Conservation (phyloP, 108 stramenopile species). For the Bacterosira constricta region DNA sequence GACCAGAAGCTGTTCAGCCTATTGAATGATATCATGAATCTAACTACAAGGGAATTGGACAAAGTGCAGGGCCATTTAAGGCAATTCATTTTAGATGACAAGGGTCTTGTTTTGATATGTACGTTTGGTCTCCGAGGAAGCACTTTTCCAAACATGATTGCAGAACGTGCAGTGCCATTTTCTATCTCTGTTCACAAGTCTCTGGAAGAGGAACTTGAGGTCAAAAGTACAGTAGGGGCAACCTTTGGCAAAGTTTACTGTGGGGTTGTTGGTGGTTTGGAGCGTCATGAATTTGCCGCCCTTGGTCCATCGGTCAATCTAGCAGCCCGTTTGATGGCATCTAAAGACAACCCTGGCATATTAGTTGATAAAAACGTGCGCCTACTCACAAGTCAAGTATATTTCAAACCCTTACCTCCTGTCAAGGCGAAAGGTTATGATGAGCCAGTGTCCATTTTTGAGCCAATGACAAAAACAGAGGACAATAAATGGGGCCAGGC, state of each 20-base stretch:
- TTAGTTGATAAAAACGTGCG: constrained; percentile 71
- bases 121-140: constrained; percentile 80
- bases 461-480: constrained; percentile 45
- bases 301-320: constrained; percentile 80
- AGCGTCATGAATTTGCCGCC: constrained; percentile 73
- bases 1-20: constrained; percentile 48
- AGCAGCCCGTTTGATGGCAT: constrained; percentile 69
- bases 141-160: constrained; percentile 76
- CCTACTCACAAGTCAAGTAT: constrained; percentile 49
- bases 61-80: constrained; percentile 67
- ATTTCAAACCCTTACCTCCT: constrained; percentile 63
- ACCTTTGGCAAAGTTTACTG: constrained; percentile 79
- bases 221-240: constrained; percentile 59
- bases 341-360: constrained; percentile 60
- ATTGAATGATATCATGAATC: constrained; percentile 73
- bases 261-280: constrained; percentile 72
- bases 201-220: constrained; percentile 55
- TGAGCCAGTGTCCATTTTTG: constrained; percentile 74
- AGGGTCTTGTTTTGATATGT: constrained; percentile 73
- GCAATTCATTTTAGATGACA: constrained; percentile 84
- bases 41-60: constrained; percentile 54
- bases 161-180: constrained; percentile 66
- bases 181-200: constrained; percentile 61
- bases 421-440: constrained; percentile 74
- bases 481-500: constrained; percentile 52